These are phyloP conservation scores for Corynespora cassiicola DNA, from an alignment of 2,329 filamentous ascomycete species.

Conservation along the genomic window DNA sequence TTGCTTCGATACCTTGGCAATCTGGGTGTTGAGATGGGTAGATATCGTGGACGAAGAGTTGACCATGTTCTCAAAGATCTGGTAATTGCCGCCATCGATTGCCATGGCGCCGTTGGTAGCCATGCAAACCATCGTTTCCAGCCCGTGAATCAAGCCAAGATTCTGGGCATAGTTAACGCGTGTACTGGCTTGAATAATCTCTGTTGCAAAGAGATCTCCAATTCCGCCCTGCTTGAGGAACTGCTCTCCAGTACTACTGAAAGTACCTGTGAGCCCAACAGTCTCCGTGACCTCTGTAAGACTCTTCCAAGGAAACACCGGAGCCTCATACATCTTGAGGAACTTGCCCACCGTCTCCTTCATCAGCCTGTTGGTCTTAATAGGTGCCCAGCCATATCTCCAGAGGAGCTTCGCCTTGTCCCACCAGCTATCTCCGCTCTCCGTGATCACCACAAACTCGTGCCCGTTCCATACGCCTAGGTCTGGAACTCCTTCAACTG, in stretches of 20 bases:
- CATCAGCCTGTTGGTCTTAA: conserved; percentile 75
- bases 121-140: conserved; percentile 93
- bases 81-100: conserved; percentile 88
- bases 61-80: conserved; percentile 87
- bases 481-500: conserved; percentile 40
- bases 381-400: conserved; percentile 83
- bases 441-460: conserved; percentile 72
- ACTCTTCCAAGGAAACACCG: conserved; percentile 83
- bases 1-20: conserved; percentile 62
- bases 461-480: conserved; percentile 87
- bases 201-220: conserved; percentile 70
- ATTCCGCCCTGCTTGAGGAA: conserved; percentile 74
- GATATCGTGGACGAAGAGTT: conserved; percentile 64
- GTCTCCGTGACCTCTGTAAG: conserved; percentile 72
- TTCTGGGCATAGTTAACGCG: conserved; percentile 96
- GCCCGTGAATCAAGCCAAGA: conserved; percentile 80
- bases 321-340: conserved; percentile 78
- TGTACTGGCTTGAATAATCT: conserved; percentile 89
- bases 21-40: conserved; percentile 70
- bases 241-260: conserved; percentile 74
- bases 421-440: conserved; percentile 74
- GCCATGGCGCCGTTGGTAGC: conserved; percentile 83
- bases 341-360: conserved; percentile 75
- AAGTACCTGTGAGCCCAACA: conserved; percentile 70
- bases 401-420: conserved; percentile 79